Evolutionary conservation across 306 rosid genomes (phyloP), one percentile per base, ranked within the genome.

Genomic region (Senna siamea): DNA sequence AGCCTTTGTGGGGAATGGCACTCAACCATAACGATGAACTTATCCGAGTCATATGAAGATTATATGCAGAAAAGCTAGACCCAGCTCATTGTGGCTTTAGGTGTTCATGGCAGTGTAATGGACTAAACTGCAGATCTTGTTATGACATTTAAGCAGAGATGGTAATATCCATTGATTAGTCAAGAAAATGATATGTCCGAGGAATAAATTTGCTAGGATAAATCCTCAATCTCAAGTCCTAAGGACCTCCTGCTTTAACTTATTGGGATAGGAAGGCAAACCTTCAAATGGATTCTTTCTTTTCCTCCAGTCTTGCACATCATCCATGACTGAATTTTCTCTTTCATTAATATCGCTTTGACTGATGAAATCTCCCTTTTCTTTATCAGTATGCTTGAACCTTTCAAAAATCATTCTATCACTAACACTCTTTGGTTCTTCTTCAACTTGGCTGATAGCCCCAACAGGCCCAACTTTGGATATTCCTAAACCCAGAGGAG

Each of bases 271-370:
- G 56, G 66, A 75, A 77, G 30, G 51, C 82, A 75, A 75, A 88
- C 97, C 98, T 86, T 77, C 79, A 76, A 58, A 76, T 44, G 81
- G 72, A 19, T 66, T 72, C 84, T 81, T 87, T 80, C 97, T 89
- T 86, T 90, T 93, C 82, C 85, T 87, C 23, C 88, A 87, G 52
- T 79, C 86, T 61, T 75, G 79, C 46, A 61, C 26, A 26, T 69
- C 72, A 77, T 77, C 77, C 14, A 13, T 23, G 13, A 66, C 30
- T 56, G 77, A 50, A 67, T 75, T 66, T 73, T 80, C 93, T 41
- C 53, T 78, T 73, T 83, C 89, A 48, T 41, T 80, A 56, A 44
- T 72, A 79, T 41, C 82, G 26, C 38, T 6, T 35, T 82, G 74
- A 77, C 51, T 51, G 37, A 66, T 67, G 22, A 70, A 61, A 47